Percentiles rank a stretch among this genome's conserved stretches.
These are phyloP conservation scores for Phytophthora crassamura DNA, from an alignment of 352 stramenopile species.

Conservation along the genomic window DNA sequence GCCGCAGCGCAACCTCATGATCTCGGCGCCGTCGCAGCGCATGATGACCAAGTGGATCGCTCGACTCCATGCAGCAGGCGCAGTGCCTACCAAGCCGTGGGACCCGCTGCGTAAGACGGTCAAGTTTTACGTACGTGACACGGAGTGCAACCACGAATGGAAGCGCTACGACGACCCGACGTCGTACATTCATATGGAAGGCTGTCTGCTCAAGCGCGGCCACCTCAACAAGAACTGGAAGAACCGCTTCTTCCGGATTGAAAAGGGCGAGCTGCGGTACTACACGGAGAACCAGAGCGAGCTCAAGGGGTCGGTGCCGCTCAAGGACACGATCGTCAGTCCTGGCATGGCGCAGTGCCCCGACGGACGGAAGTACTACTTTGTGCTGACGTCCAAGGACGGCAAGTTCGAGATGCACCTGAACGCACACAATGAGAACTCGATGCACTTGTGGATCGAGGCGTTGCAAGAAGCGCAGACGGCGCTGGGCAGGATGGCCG, in stretches of 20 bases:
- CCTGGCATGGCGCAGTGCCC: conserved; percentile 83
- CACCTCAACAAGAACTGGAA: conserved; percentile 91
- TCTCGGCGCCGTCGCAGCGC: conserved; percentile 74
- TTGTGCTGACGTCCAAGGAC: conserved; percentile 83
- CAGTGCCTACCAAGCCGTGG: conserved; percentile 70
- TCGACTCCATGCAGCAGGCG: conserved; percentile 73
- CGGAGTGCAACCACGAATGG: conserved; percentile 81
- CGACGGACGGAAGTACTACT: conserved; percentile 86
- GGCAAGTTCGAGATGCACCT: conserved; percentile 88
- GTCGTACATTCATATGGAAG: conserved; percentile 90
- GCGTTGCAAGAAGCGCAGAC: conserved; percentile 81
- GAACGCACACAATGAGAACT: conserved; percentile 79
- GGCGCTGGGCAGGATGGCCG: conserved; percentile 53
- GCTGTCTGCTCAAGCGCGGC: conserved; percentile 80
- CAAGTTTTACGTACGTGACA: conserved; percentile 81
- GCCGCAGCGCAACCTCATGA: conserved; percentile 80
- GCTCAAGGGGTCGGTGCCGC: conserved; percentile 70
- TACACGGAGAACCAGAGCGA: conserved; percentile 85
- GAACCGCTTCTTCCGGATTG: conserved; percentile 89
- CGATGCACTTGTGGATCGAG: conserved; percentile 91
- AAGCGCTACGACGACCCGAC: conserved; percentile 87
- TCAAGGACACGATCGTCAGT: conserved; percentile 86
- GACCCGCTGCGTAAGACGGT: conserved; percentile 84
- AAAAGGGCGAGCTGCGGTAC: conserved; percentile 81
- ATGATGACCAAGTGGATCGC: conserved; percentile 89